These are phyloP conservation scores for Diospyros kaki DNA, from an alignment of 148 eudicot genomes.

Conservation along the genomic window DNA sequence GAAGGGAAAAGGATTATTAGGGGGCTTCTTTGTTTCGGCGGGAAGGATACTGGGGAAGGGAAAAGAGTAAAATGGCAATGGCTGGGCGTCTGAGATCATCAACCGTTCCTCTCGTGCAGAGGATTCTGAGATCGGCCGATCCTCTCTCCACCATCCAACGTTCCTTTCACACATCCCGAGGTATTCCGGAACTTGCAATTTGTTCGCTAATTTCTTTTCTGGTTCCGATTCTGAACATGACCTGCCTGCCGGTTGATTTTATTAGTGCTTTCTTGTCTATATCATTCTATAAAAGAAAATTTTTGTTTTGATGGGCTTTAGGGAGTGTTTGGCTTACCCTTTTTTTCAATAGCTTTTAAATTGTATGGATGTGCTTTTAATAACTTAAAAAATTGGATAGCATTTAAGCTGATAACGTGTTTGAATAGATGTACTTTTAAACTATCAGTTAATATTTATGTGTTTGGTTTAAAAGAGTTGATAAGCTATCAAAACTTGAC, in stretches of 20 bases:
- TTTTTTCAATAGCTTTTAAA: too few species aligned
- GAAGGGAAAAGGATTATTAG: slow-evolving; percentile 2
- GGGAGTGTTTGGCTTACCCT: neutral
- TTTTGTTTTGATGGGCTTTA: neutral
- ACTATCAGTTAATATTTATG: too few species aligned
- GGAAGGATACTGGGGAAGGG: too few species aligned
- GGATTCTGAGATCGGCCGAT: slow-evolving; percentile 25
- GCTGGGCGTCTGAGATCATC: slow-evolving; percentile 62
- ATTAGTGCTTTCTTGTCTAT: neutral
- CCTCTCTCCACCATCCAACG: slow-evolving; percentile 29
- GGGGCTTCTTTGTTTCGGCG: neutral
- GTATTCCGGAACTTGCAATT: slow-evolving; percentile 12
- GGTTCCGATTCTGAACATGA: neutral
- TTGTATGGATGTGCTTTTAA: too few species aligned
- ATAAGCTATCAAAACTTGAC: too few species aligned
- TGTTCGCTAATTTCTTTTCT: neutral
- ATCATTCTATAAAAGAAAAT: neutral
- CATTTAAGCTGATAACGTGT: too few species aligned
- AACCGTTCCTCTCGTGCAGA: slow-evolving; percentile 33
- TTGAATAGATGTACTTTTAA: too few species aligned
- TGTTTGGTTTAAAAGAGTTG: too few species aligned
- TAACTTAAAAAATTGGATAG: too few species aligned
- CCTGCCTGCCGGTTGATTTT: neutral
- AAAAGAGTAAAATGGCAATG: slow-evolving; percentile 65
- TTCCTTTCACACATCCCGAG: slow-evolving; percentile 39